These are phyloP conservation scores for Trichosporon coremiiforme DNA, from an alignment of 1,284 basidiomycete species.

Conservation along the genomic window DNA sequence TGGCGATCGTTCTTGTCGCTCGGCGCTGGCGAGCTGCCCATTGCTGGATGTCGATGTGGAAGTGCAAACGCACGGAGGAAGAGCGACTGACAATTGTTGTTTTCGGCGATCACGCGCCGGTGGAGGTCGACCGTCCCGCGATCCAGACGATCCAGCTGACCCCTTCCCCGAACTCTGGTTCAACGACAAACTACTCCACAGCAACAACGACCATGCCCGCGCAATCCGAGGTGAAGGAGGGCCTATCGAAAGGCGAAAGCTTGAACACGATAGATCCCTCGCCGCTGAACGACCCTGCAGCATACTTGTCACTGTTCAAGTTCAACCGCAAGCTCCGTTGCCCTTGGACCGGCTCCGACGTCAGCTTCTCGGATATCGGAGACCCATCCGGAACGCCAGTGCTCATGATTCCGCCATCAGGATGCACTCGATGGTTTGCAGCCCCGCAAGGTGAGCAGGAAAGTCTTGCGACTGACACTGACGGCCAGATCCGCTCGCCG, in stretches of 20 bases:
- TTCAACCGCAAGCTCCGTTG: slow-evolving; percentile 46
- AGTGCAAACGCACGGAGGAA: background rate
- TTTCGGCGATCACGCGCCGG: slow-evolving; percentile 12
- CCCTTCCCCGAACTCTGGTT: background rate
- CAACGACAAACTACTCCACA: background rate
- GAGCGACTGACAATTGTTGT: slow-evolving; percentile 9
- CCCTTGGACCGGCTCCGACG: slow-evolving; percentile 43
- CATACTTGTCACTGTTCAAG: slow-evolving; percentile 43
- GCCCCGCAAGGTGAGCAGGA: slow-evolving; percentile 45
- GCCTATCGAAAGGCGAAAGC: background rate
- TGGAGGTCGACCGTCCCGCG: slow-evolving; percentile 13
- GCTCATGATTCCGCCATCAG: slow-evolving; percentile 47
- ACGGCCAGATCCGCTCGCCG: slow-evolving; percentile 46
- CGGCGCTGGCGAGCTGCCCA: slow-evolving; percentile 67
- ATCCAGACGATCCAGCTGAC: background rate
- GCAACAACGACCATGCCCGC: background rate
- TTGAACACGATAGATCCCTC: slow-evolving; percentile 27
- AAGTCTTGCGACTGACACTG: background rate
- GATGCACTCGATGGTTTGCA: slow-evolving; percentile 51
- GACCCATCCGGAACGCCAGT: slow-evolving; percentile 47
- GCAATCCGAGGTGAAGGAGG: background rate
- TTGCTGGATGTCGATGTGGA: slow-evolving; percentile 4
- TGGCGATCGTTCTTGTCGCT: slow-evolving; percentile 12
- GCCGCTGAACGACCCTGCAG: slow-evolving; percentile 41
- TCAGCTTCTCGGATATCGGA: slow-evolving; percentile 50